Base-by-base conservation (phyloP, 2,329 filamentous ascomycete genomes). In the Fusarium secorum region DNA sequence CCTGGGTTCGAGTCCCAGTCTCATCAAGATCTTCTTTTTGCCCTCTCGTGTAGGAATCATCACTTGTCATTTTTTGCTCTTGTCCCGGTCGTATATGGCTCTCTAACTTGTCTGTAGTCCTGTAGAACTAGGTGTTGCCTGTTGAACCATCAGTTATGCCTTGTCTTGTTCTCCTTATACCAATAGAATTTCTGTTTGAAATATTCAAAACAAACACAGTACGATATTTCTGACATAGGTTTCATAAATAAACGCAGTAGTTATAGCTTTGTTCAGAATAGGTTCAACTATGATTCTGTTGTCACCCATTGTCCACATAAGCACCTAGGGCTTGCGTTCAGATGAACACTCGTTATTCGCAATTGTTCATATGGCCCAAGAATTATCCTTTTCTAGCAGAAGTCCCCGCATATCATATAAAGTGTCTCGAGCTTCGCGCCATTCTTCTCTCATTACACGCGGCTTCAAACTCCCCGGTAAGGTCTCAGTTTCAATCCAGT, bases 1-100 rank as follows among this genome's bases (percentile, higher is more conserved):
- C 71, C 71, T 74, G 72, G 72, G 72, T 74, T 74, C 72, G 68
- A 74, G 60, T 74, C 72, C 72, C 72, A 74, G 71, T 74, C 71
- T 74, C 66, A 74, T 74, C 72, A 74, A 36, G 0, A 4, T 4
- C 3, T 15, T 17, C 15, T 42, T 63, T 68, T 57, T 54, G 26
- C 13, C 2, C 17, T 5, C 14, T 8, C 15, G 7, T 1, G 9
- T 17, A 36, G 32, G 4, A 15, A 5, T 15, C 20, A 24, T 9
- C 20, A 7, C 28, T 24, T 14, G 2, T 6, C 7, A n/a, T 11
- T 26, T 49, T 49, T 5, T 57, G 17, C 20, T 20, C 15, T 5
- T 24, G 32, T 24, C 13, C n/a, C 7, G 13, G 10, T n/a, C 17
- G 3, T 15, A 35, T 30, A 18, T 2, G 11, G 22, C 6, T 22